Base-by-base conservation (phyloP, 2,329 filamentous ascomycete species). In the Fusarium multiceps region DNA sequence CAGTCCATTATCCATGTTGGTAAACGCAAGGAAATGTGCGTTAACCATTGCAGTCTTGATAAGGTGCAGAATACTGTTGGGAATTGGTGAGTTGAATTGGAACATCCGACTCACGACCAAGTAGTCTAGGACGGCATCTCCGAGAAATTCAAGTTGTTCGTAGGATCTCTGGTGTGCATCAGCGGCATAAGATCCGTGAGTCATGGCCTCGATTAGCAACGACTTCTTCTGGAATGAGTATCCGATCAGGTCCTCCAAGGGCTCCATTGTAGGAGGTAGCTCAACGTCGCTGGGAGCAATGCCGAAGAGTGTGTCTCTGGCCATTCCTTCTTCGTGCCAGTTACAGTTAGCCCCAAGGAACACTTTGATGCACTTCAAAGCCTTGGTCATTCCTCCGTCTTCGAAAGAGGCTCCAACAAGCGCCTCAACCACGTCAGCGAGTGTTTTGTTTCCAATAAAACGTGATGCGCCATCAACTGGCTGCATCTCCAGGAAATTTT, bases 341-440 rank as follows among this genome's bases (percentile, higher is more conserved):
- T 62, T 3, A 86, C 76, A 51, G 91, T 53, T 62, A 7, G 55
- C 86, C 0, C 86, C 85, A 2, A 97, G 77, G 69, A 98, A 90
- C 2, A 90, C 76, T 5, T 85, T 82, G 14, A 96, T 85, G 77
- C 91, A 94, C 3, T 80, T 72, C 18, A 90, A 79, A 0, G 90
- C 91, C 69, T 88, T 90, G 0, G 81, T 49, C 16, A 92, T 81
- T 0, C 92, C 92, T 2, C 92, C 92, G 55, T 92, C 87, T 2
- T 92, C 65, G 72, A 87, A 94, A 0, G 92, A 87, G 1, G 90
- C 92, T 2, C 93, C 95, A 21, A 98, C 90, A 0, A 98, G 82
- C 0, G 94, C 88, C 68, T 98, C 95, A 1, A 97, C 86, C 0
- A 98, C 90, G 74, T 98, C 95, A 6, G 95, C 95, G 10, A 98